phyloP scores from a whole-genome alignment of 208 protist species.

The Vickermania spadyakhi region DNA sequence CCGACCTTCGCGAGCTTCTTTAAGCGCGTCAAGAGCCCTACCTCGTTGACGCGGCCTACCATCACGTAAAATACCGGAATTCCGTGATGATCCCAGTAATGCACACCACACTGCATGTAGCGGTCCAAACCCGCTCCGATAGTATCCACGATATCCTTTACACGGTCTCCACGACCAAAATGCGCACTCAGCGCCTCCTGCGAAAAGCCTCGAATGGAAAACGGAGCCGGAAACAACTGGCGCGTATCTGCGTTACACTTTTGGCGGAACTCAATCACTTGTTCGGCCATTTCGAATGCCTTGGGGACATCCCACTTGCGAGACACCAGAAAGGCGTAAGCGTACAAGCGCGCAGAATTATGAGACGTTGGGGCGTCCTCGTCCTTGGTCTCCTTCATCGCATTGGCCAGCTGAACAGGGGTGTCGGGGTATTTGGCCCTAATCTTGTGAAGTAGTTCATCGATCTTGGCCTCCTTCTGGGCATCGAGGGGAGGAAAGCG shows the following conservation, averaged over 20 bases:
- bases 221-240: conserved; percentile 25
- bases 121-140: conserved; percentile 19
- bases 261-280: conserved; percentile 20
- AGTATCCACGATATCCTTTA: conserved; percentile 16
- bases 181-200: neutral
- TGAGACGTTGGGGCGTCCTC: conserved; percentile 20
- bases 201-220: conserved; percentile 35
- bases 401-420: conserved; percentile 7
- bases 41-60: conserved; percentile 18
- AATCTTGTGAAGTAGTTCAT: conserved; percentile 23
- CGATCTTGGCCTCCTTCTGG: conserved; percentile 43
- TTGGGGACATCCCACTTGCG: conserved; percentile 50
- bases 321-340: conserved; percentile 43
- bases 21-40: conserved; percentile 15
- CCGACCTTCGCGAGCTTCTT: conserved; percentile 25
- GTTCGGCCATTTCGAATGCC: conserved; percentile 44
- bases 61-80: conserved; percentile 29
- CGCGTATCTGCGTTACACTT: conserved; percentile 20
- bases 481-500: conserved; percentile 13
- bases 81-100: conserved; percentile 31
- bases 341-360: conserved; percentile 30
- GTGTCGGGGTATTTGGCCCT: conserved; percentile 16
- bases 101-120: conserved; percentile 12
- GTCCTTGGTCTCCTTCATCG: conserved; percentile 12
- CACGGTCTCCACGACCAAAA: conserved; percentile 1